Evolutionary conservation across 1,284 basidiomycete species (phyloP).

Genomic region (Pseudomicrostroma phylloplanum): DNA sequence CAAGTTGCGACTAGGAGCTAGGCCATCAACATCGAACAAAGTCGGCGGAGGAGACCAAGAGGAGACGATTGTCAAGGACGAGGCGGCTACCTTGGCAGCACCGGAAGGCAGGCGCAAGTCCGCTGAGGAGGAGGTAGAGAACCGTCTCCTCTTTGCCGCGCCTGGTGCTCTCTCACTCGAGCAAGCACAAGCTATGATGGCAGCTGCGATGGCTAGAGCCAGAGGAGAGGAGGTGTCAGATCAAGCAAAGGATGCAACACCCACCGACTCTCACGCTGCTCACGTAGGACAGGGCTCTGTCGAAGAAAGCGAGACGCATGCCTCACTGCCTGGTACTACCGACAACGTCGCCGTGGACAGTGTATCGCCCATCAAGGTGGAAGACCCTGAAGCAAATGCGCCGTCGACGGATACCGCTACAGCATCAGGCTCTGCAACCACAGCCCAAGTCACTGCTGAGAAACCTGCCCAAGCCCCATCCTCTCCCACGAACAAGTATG

Average conservation of each 20-base stretch:
- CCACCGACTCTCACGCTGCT: background rate
- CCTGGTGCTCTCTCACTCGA: background rate
- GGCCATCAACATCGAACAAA: background rate
- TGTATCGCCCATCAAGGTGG: no score
- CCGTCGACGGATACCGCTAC: background rate
- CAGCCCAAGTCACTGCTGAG: background rate
- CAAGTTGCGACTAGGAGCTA: conserved; percentile 7
- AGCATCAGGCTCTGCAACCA: background rate
- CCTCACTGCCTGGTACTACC: background rate
- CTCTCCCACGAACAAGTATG: background rate
- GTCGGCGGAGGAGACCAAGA: no score
- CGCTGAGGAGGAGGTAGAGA: background rate
- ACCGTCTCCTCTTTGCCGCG: background rate
- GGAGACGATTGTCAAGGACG: no score
- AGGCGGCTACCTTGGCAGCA: no score
- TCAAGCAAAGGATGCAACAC: background rate
- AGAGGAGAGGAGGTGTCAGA: background rate
- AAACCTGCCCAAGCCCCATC: background rate
- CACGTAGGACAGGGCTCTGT: background rate
- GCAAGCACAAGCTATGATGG: background rate
- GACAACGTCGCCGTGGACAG: background rate
- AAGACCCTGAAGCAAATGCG: no score
- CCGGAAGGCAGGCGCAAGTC: no score
- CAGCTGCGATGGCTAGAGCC: conserved; percentile 3
- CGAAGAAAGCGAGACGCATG: background rate